These are phyloP conservation scores for Mycosarcoma mackinlayi DNA, from an alignment of 1,284 basidiomycete genomes.

Conservation along the genomic window DNA sequence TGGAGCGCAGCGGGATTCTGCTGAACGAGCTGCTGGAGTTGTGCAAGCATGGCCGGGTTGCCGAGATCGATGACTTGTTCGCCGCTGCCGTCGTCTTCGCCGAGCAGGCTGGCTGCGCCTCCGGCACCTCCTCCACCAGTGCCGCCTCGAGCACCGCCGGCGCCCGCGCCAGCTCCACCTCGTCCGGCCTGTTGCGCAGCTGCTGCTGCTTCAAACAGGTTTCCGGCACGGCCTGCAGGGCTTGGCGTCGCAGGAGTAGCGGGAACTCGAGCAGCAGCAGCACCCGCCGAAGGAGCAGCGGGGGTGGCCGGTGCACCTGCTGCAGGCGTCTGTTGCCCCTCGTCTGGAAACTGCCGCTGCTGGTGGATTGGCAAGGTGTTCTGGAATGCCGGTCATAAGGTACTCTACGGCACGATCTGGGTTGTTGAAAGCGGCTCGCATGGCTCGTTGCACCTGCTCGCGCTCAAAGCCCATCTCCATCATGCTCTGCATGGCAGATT, in stretches of 20 bases:
- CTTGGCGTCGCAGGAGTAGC: conserved; percentile 47
- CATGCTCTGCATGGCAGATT: conserved; percentile 69
- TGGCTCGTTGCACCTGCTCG: conserved; percentile 83
- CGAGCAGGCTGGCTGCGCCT: conserved; percentile 41
- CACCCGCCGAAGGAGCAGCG: conserved; percentile 71
- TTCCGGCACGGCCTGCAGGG: conserved; percentile 60
- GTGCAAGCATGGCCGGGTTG: conserved; percentile 65
- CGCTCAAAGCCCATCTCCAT: conserved; percentile 91
- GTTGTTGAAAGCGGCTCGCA: conserved; percentile 97
- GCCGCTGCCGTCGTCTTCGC: conserved; percentile 61
- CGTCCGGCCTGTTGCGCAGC: conserved; percentile 56
- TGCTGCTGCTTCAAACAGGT: conserved; percentile 69
- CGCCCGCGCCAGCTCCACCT: conserved; percentile 25
- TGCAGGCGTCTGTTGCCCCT: conserved; percentile 4
- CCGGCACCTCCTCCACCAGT: conserved; percentile 26
- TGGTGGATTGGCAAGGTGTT: conserved; percentile 61
- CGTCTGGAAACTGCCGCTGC: background rate
- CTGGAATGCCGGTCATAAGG: conserved; percentile 77
- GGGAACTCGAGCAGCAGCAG: conserved; percentile 66
- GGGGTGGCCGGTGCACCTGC: conserved; percentile 78
- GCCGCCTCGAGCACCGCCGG: conserved; percentile 40
- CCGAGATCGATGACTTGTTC: conserved; percentile 63
- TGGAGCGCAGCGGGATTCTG: conserved; percentile 67
- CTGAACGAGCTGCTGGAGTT: conserved; percentile 62
- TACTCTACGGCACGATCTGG: conserved; percentile 98